Conservation (phyloP, 345 rosid species). For the Murraya paniculata region DNA sequence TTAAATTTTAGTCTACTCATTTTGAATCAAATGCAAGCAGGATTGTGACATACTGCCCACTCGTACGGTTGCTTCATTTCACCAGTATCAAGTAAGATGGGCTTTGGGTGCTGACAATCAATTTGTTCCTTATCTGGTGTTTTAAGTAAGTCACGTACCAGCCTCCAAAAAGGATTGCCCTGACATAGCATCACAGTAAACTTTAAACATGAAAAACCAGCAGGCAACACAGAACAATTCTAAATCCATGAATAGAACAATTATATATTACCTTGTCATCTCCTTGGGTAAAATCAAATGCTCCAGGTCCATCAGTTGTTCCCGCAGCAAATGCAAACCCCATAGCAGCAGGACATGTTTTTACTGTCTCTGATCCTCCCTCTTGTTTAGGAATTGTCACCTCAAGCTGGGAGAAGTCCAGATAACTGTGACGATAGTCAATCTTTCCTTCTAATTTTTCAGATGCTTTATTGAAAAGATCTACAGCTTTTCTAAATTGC, state of each 20-base stretch:
- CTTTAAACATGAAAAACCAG: conserved; percentile 7
- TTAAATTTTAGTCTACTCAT: not conserved
- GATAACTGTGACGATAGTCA: conserved; percentile 70
- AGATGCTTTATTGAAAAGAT: conserved; percentile 81
- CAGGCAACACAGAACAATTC: conserved; percentile 10
- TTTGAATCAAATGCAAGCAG: conserved; percentile 1
- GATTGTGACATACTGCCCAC: conserved; percentile 77
- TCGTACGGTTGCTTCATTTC: conserved; percentile 94
- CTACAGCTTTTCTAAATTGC: conserved; percentile 72
- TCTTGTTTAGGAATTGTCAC: conserved; percentile 55
- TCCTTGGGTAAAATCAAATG: conserved; percentile 97
- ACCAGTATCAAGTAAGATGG: conserved; percentile 96
- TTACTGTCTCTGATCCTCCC: conserved; percentile 69
- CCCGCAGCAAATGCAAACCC: conserved; percentile 98
- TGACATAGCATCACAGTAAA: conserved; percentile 22
- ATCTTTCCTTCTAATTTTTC: conserved; percentile 73
- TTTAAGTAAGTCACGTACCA: conserved; percentile 75
- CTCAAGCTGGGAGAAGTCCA: conserved; percentile 88
- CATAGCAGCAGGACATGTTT: conserved; percentile 98
- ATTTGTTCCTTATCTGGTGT: conserved; percentile 63
- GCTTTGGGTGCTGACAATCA: conserved; percentile 88
- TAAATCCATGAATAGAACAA: not conserved
- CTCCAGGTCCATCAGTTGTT: conserved; percentile 99
- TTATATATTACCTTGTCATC: conserved; percentile 61
- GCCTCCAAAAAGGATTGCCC: conserved; percentile 96